phyloP scores from a whole-genome alignment of 768 basidiomycete genomes.

The Pleurotus platypus region DNA sequence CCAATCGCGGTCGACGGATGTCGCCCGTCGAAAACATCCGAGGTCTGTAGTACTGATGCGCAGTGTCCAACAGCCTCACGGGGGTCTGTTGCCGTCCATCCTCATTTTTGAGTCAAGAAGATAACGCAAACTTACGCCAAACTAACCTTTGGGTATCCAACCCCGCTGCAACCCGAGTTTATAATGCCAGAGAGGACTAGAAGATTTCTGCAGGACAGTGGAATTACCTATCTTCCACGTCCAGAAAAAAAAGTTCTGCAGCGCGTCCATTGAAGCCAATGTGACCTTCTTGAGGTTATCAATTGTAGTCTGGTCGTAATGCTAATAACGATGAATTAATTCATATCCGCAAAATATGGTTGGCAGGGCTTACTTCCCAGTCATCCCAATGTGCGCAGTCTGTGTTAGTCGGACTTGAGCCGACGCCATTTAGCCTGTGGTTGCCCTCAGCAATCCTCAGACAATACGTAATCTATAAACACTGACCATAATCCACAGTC shows the following conservation, averaged over 20 bases:
- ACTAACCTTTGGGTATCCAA: slow-evolving; percentile 77
- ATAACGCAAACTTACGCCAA: slow-evolving; percentile 20
- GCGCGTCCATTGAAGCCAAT: slow-evolving; percentile 81
- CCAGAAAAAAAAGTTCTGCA: slow-evolving; percentile 96
- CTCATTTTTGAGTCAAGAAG: neutral
- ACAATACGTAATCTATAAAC: neutral
- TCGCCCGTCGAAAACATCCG: slow-evolving; percentile 43
- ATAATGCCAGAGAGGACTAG: slow-evolving; percentile 85
- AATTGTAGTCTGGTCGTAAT: slow-evolving; percentile 58
- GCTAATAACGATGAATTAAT: slow-evolving; percentile 21
- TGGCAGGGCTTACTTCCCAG: slow-evolving; percentile 32
- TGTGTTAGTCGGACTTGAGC: slow-evolving; percentile 28
- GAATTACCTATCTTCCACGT: slow-evolving; percentile 93
- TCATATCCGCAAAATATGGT: slow-evolving; percentile 4
- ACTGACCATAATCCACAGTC: slow-evolving; percentile 66
- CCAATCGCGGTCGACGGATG: slow-evolving; percentile 71
- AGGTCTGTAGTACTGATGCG: slow-evolving; percentile 31
- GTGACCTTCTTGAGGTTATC: slow-evolving; percentile 60
- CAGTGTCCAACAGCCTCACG: slow-evolving; percentile 44
- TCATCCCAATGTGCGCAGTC: slow-evolving; percentile 40
- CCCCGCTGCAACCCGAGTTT: slow-evolving; percentile 80
- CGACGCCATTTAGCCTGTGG: slow-evolving; percentile 44
- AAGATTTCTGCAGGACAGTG: slow-evolving; percentile 59
- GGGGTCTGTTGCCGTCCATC: slow-evolving; percentile 28
- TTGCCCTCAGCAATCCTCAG: too few species aligned